Conservation (phyloP, 1,284 basidiomycete genomes). For the Naganishia cerealis region DNA sequence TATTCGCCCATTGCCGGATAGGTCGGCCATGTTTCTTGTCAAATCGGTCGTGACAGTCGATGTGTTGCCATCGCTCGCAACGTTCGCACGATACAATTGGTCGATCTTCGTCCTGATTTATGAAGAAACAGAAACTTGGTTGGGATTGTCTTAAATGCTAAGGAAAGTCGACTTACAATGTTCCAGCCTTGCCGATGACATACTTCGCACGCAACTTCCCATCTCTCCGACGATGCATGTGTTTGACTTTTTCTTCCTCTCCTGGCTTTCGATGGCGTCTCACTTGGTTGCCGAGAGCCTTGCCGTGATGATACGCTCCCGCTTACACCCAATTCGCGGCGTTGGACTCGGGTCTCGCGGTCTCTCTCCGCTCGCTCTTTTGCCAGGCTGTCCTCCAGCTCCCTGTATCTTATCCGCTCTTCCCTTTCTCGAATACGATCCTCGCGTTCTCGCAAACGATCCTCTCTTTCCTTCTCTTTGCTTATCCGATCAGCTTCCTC, state of each 20-base stretch:
- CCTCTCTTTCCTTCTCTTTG: constrained; percentile 54
- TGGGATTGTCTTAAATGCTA: not conserved
- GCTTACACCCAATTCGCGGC: constrained; percentile 34
- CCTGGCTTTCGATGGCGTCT: constrained; percentile 30
- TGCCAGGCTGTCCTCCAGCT: constrained; percentile 46
- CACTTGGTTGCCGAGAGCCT: not conserved
- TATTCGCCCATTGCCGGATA: constrained; percentile 51
- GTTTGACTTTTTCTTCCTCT: constrained; percentile 27
- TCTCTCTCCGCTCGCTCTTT: constrained; percentile 49
- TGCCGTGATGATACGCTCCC: not conserved
- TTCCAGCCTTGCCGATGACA: constrained; percentile 57
- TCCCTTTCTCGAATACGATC: constrained; percentile 54
- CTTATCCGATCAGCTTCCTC: constrained; percentile 48
- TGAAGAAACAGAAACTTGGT: not conserved
- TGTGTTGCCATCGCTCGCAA: constrained; percentile 58
- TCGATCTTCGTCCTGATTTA: constrained; percentile 52
- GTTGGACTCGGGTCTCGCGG: constrained; percentile 46
- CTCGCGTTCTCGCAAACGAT: constrained; percentile 54
- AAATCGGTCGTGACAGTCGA: constrained; percentile 49
- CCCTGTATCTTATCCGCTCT: constrained; percentile 50
- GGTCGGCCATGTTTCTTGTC: constrained; percentile 44
- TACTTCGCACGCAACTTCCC: constrained; percentile 58
- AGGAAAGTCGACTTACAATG: constrained; percentile 43
- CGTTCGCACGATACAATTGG: constrained; percentile 58
- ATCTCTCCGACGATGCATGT: constrained; percentile 37